These are phyloP conservation scores for Domatiomyces catenatus DNA, from an alignment of 2,329 filamentous ascomycete species.

Conservation along the genomic window DNA sequence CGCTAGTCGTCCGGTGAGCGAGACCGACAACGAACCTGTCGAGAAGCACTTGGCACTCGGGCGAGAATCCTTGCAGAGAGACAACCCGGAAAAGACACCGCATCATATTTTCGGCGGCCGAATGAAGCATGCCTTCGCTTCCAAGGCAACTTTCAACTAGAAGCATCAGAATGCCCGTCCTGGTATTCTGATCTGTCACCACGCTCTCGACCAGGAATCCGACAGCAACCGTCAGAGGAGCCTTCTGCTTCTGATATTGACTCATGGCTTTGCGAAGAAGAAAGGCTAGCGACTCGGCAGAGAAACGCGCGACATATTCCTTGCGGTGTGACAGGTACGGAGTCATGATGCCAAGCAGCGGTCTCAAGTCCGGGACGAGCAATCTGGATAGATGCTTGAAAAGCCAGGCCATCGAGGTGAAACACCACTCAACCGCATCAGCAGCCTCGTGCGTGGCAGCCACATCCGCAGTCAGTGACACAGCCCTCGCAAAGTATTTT, in stretches of 20 bases:
- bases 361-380: constrained; percentile 68
- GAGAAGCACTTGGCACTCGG: constrained; percentile 32
- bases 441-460: constrained; percentile 63
- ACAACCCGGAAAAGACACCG: constrained; percentile 32
- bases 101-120: constrained; percentile 39
- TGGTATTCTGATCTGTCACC: constrained; percentile 42
- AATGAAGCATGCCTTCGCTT: constrained; percentile 43
- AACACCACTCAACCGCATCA: constrained; percentile 95
- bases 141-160: constrained; percentile 67
- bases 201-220: constrained; percentile 49
- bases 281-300: constrained; percentile 89
- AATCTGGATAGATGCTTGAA: constrained; percentile 94
- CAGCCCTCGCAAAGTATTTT: constrained; percentile 63
- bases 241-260: constrained; percentile 55
- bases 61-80: constrained; percentile 30
- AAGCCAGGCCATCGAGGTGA: constrained; percentile 80
- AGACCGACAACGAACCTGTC: constrained; percentile 64
- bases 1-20: constrained; percentile 63
- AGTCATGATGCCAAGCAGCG: constrained; percentile 68
- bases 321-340: constrained; percentile 69
- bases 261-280: constrained; percentile 76
- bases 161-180: constrained; percentile 79
- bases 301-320: constrained; percentile 76
- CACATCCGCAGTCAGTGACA: constrained; percentile 61
- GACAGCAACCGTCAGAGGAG: constrained; percentile 55